phyloP scores from a whole-genome alignment of 495 filamentous ascomycete species.

The Barbatosphaeria neglecta region DNA sequence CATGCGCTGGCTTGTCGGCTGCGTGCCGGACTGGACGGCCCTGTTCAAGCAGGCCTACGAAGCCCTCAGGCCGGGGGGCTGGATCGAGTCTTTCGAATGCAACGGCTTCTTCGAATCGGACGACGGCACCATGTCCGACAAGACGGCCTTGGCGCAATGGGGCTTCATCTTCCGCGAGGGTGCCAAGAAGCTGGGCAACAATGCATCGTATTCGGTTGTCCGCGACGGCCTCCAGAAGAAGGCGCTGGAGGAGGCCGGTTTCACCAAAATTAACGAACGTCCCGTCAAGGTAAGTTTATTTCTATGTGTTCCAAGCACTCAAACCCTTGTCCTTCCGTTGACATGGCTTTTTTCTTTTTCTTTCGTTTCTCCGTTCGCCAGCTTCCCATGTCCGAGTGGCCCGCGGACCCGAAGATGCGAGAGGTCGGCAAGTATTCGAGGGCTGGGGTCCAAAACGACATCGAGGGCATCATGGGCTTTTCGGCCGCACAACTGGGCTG shows the following conservation, averaged over 20 bases:
- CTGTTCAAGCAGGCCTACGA: slow-evolving; percentile 19
- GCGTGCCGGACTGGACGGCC: slow-evolving; percentile 43
- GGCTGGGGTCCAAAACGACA: not conserved
- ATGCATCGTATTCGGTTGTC: slow-evolving; percentile 21
- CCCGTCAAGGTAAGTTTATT: not conserved
- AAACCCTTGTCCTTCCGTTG: not conserved
- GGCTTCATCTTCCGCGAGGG: slow-evolving; percentile 28
- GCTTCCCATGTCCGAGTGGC: not conserved
- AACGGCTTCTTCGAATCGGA: slow-evolving; percentile 29
- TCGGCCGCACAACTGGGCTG: slow-evolving; percentile 7
- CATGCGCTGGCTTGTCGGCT: slow-evolving; percentile 42
- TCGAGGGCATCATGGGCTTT: not conserved
- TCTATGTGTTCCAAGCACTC: not conserved
- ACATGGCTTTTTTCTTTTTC: not conserved
- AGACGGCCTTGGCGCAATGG: slow-evolving; percentile 31
- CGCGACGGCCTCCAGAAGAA: slow-evolving; percentile 18
- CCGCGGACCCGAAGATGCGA: not conserved
- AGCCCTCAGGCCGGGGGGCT: slow-evolving; percentile 18
- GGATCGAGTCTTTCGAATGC: slow-evolving; percentile 35
- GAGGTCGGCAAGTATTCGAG: not conserved
- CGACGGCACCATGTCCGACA: slow-evolving; percentile 33
- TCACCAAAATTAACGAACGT: slow-evolving; percentile 3
- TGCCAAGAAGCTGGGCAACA: slow-evolving; percentile 31
- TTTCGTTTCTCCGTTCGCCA: not conserved
- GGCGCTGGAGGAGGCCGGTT: slow-evolving; percentile 23